Percentiles rank a stretch among this genome's conserved stretches.
Conservation (phyloP, 495 filamentous ascomycete genomes). For the Pseudevernia furfuracea region DNA sequence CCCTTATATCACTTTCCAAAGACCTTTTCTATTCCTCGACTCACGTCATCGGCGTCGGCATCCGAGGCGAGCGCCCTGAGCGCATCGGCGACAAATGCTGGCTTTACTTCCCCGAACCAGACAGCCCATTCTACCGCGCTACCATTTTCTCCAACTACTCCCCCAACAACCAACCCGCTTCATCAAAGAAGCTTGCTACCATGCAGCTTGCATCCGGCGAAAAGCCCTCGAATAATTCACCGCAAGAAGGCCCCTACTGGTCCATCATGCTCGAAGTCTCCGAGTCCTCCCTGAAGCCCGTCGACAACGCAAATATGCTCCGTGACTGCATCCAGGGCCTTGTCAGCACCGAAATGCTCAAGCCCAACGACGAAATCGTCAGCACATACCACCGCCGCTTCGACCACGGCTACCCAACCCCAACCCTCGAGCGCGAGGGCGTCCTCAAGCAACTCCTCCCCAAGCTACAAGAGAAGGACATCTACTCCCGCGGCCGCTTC, state of each 20-base stretch:
- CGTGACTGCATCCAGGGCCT: constrained; percentile 90
- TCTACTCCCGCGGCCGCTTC: constrained; percentile 94
- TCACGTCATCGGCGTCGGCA: constrained; percentile 92
- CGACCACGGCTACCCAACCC: constrained; percentile 98
- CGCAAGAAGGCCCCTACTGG: constrained; percentile 93
- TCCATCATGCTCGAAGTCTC: constrained; percentile 99
- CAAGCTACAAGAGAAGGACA: constrained; percentile 81
- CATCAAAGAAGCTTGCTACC: constrained; percentile 77
- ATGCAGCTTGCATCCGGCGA: constrained; percentile 76
- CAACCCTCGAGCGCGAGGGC: constrained; percentile 87
- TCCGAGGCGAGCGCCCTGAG: constrained; percentile 87
- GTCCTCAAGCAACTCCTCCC: constrained; percentile 89
- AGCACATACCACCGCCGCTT: constrained; percentile 98
- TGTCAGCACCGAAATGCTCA: constrained; percentile 93
- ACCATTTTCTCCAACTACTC: constrained; percentile 99
- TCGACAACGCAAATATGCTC: constrained; percentile 74
- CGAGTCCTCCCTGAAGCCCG: constrained; percentile 90
- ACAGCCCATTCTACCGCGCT: constrained; percentile 99
- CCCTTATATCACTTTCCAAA: constrained; percentile 77
- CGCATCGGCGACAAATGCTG: constrained; percentile 99
- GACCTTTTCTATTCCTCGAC: constrained; percentile 94
- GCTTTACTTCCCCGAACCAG: constrained; percentile 98
- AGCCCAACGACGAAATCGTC: constrained; percentile 86
- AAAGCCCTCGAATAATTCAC: constrained; percentile 57
- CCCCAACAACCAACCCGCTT: constrained; percentile 88